Conservation (phyloP, 768 basidiomycete genomes). For the Boletus rubescentipes region DNA sequence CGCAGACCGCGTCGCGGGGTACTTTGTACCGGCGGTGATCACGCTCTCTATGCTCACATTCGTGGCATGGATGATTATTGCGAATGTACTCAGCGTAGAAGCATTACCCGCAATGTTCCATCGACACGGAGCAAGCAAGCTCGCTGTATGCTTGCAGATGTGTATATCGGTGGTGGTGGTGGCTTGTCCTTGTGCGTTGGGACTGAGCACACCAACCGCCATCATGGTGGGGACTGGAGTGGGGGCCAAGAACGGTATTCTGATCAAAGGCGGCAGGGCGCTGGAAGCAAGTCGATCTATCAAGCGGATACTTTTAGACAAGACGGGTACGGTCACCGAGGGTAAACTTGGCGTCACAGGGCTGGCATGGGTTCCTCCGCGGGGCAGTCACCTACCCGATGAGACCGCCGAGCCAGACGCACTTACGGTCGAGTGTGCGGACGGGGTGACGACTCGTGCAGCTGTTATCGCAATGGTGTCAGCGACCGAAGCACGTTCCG, state of each 20-base stretch:
- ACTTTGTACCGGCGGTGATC: constrained; percentile 93
- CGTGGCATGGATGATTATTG: constrained; percentile 76
- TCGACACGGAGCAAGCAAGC: constrained; percentile 74
- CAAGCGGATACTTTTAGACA: constrained; percentile 85
- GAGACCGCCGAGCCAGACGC: constrained; percentile 10
- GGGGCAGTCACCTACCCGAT: constrained; percentile 21
- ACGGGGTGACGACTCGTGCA: constrained; percentile 58
- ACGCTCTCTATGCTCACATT: constrained; percentile 81
- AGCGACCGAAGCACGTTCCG: constrained; percentile 86
- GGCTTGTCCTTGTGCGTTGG: constrained; percentile 96
- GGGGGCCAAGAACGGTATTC: constrained; percentile 93
- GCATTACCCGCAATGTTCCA: constrained; percentile 83
- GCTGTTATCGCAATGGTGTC: constrained; percentile 78
- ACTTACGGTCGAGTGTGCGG: constrained; percentile 42
- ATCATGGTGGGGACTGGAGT: constrained; percentile 99
- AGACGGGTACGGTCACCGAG: constrained; percentile 95
- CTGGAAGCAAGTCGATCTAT: constrained; percentile 87
- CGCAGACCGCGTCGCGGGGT: constrained; percentile 91
- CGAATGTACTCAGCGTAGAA: constrained; percentile 52
- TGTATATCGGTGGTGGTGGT: constrained; percentile 98
- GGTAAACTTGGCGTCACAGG: constrained; percentile 87
- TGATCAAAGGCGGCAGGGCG: constrained; percentile 96
- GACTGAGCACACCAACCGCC: constrained; percentile 94
- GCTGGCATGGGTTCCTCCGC: constrained; percentile 66
- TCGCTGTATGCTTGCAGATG: constrained; percentile 92